These are phyloP conservation scores for Colletotrichum liaoningense DNA, from an alignment of 2,329 filamentous ascomycete species.

Conservation along the genomic window DNA sequence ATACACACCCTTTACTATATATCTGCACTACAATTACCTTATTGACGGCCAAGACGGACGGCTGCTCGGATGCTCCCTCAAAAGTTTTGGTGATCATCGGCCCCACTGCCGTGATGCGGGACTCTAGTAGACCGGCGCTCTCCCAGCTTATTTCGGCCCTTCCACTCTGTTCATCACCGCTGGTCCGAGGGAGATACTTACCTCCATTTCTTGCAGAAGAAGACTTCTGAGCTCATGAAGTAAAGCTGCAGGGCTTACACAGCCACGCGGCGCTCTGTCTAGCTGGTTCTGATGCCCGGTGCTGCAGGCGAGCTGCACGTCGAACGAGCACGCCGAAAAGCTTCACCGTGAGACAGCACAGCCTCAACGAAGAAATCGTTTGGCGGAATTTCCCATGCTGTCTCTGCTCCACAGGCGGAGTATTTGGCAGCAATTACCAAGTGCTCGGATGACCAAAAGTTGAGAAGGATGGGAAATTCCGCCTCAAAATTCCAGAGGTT, in stretches of 20 bases:
- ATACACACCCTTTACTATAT: no score
- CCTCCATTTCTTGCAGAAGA: not conserved
- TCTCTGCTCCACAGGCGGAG: no score
- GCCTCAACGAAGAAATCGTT: not conserved
- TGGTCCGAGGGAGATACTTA: not conserved
- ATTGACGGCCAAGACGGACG: no score
- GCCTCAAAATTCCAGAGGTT: not conserved
- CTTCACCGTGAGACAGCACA: constrained; percentile 19
- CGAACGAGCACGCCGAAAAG: not conserved
- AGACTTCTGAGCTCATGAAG: not conserved
- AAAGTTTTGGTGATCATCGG: no score
- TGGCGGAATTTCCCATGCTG: not conserved
- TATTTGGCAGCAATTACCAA: not conserved
- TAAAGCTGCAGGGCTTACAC: not conserved
- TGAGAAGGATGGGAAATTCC: not conserved
- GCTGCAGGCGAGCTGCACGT: not conserved
- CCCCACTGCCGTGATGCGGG: no score
- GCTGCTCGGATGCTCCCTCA: no score
- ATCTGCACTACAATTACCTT: no score
- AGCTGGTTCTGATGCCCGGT: not conserved
- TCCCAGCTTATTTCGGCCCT: not conserved
- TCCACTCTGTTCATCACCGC: not conserved
- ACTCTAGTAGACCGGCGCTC: no score
- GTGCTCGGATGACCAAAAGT: not conserved
- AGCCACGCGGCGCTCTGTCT: constrained; percentile 13